Conservation (phyloP, 1,284 basidiomycete genomes). For the Trichosporon faecale region DNA sequence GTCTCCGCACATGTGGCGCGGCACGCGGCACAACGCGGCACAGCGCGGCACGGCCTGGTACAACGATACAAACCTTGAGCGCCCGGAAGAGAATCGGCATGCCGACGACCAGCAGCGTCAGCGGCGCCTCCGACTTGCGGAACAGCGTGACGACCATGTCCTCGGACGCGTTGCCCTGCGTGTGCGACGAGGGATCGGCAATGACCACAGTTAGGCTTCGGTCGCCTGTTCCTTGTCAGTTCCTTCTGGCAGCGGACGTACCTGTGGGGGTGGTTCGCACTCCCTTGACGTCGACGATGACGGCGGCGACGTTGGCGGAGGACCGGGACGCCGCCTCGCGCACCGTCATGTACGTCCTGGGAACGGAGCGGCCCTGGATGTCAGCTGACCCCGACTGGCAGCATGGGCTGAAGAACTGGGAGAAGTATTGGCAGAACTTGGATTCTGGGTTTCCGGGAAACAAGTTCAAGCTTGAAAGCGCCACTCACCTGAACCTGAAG, state of each 20-base stretch:
- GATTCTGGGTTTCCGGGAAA: not conserved
- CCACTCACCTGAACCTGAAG: not conserved
- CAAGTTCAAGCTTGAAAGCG: not conserved
- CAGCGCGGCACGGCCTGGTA: not conserved
- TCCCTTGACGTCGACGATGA: constrained; percentile 3
- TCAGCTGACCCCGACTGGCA: too few species aligned
- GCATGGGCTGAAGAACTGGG: too few species aligned
- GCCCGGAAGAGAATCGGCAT: constrained; percentile 29
- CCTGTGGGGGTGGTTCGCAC: constrained; percentile 3
- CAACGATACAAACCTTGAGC: constrained; percentile 21
- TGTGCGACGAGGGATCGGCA: constrained; percentile 30
- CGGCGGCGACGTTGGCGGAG: not conserved
- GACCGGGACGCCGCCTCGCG: not conserved
- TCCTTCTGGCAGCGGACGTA: not conserved
- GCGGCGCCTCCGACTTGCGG: constrained; percentile 18
- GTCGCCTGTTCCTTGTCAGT: constrained; percentile 21
- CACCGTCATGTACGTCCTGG: constrained; percentile 1
- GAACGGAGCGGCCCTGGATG: constrained; percentile 1
- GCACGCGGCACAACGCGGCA: not conserved
- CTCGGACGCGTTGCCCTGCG: constrained; percentile 21
- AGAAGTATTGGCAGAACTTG: not conserved
- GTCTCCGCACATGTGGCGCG: too few species aligned
- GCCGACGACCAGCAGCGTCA: constrained; percentile 24
- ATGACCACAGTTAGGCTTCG: constrained; percentile 27
- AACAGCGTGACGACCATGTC: constrained; percentile 36